These are phyloP conservation scores for Alternaria sp. DNA, from an alignment of 2,329 filamentous ascomycete species.

Conservation along the genomic window DNA sequence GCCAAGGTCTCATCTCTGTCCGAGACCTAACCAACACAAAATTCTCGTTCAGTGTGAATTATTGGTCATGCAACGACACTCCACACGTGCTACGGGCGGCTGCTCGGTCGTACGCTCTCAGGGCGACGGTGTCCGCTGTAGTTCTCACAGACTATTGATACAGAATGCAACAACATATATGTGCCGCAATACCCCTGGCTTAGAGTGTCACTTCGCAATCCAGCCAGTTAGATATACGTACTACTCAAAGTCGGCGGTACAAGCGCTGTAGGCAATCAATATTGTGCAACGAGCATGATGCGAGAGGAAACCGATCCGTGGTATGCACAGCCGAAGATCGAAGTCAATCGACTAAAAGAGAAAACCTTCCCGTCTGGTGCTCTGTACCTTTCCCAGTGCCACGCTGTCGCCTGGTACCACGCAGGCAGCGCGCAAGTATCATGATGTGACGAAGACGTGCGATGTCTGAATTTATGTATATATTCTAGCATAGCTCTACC, in stretches of 20 bases:
- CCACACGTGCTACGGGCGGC: not conserved
- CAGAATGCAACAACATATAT: not conserved
- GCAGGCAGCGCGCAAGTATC: not conserved
- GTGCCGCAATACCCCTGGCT: not conserved
- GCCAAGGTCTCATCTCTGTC: not conserved
- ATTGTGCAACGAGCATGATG: constrained; percentile 5
- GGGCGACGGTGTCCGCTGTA: not conserved
- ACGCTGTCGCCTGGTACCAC: not conserved
- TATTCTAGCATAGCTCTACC: not conserved
- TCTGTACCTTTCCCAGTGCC: not conserved
- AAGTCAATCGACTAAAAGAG: constrained; percentile 1
- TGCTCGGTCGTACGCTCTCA: not conserved
- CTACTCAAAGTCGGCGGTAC: not conserved
- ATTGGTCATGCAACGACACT: not conserved
- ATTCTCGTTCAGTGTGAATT: not conserved
- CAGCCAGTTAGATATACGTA: not conserved
- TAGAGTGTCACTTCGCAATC: not conserved
- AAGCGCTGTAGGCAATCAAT: not conserved
- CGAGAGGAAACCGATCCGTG: constrained; percentile 5
- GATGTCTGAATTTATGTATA: not conserved
- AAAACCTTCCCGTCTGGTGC: not conserved
- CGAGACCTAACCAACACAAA: not conserved
- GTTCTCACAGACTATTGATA: not conserved
- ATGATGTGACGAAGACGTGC: not conserved
- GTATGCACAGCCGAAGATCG: not conserved